These are phyloP conservation scores for Thinopyrum elongatum DNA, from an alignment of 176 grass and related monocot species.

Conservation along the genomic window DNA sequence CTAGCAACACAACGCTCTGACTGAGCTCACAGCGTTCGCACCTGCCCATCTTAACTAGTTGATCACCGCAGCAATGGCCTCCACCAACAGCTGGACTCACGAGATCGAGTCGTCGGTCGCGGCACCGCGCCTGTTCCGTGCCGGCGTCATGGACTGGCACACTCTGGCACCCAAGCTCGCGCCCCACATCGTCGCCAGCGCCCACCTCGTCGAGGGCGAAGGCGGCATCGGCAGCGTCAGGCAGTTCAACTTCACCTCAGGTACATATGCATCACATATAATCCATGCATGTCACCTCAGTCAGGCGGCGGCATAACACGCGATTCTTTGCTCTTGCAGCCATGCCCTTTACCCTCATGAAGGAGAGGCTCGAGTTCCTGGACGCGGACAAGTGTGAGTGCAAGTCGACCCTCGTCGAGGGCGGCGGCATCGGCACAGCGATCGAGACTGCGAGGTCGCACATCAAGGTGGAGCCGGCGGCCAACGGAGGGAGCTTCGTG, in stretches of 20 bases:
- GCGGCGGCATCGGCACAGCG: slow-evolving; percentile 43
- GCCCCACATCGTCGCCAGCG: slow-evolving; percentile 52
- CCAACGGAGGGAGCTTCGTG: slow-evolving; percentile 41
- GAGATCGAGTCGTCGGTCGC: slow-evolving; percentile 53
- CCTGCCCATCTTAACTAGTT: background rate
- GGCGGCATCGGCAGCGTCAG: slow-evolving; percentile 58
- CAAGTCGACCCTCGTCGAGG: slow-evolving; percentile 54
- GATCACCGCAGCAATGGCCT: slow-evolving; percentile 15
- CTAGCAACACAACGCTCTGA: too few relatives aligned
- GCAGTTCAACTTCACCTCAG: slow-evolving; percentile 78
- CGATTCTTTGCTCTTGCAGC: background rate
- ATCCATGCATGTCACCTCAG: too few relatives aligned
- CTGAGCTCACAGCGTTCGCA: too few relatives aligned
- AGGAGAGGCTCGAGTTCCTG: slow-evolving; percentile 38
- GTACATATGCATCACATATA: background rate
- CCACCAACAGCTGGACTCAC: slow-evolving; percentile 38
- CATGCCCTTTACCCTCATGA: background rate
- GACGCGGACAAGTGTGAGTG: slow-evolving; percentile 56
- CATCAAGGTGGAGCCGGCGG: slow-evolving; percentile 52
- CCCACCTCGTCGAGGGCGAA: slow-evolving; percentile 31
- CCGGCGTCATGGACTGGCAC: slow-evolving; percentile 72
- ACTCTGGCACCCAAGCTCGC: slow-evolving; percentile 57
- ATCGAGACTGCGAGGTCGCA: slow-evolving; percentile 39
- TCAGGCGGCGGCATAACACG: too few relatives aligned
- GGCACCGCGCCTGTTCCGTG: slow-evolving; percentile 65